Conservation (phyloP, 129 eudicot genomes). For the Tanacetum coccineum region DNA sequence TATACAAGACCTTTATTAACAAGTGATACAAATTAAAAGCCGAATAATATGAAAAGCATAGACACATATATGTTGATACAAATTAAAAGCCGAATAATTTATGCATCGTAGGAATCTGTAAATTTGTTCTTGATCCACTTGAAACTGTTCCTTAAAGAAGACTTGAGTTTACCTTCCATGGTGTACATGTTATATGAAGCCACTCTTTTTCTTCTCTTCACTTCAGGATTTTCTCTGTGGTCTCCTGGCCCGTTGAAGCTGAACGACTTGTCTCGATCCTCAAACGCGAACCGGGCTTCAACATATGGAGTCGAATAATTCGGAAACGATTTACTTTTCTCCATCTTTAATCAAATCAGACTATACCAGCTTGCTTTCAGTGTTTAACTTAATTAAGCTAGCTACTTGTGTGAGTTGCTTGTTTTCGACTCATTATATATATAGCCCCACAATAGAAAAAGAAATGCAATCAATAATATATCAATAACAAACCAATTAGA, state of each 20-base stretch:
- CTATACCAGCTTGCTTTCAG: constrained; percentile 16
- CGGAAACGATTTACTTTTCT: constrained; percentile 70
- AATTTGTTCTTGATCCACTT: constrained; percentile 97
- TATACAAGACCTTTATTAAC: no score
- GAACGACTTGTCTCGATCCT: constrained; percentile 72
- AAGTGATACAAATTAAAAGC: no score
- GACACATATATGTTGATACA: no score
- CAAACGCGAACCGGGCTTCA: constrained; percentile 57
- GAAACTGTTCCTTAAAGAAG: constrained; percentile 73
- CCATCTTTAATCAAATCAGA: constrained; percentile 39
- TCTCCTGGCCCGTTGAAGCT: constrained; percentile 87
- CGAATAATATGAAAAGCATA: no score
- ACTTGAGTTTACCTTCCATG: constrained; percentile 89
- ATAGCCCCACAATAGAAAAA: neutral
- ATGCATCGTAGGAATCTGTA: constrained; percentile 43
- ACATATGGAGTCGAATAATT: constrained; percentile 61
- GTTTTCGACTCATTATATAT: constrained; percentile 24
- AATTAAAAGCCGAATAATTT: constrained; percentile 4
- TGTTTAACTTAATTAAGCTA: neutral
- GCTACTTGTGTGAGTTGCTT: constrained; percentile 10
- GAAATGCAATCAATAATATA: constrained; percentile 2
- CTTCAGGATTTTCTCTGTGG: constrained; percentile 66
- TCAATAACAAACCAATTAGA: neutral
- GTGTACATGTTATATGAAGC: constrained; percentile 85
- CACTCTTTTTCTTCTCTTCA: constrained; percentile 88